Evolutionary conservation across 495 filamentous ascomycete species (phyloP), one percentile per base, ranked within the genome.

Genomic region (Neurospora pannonica): DNA sequence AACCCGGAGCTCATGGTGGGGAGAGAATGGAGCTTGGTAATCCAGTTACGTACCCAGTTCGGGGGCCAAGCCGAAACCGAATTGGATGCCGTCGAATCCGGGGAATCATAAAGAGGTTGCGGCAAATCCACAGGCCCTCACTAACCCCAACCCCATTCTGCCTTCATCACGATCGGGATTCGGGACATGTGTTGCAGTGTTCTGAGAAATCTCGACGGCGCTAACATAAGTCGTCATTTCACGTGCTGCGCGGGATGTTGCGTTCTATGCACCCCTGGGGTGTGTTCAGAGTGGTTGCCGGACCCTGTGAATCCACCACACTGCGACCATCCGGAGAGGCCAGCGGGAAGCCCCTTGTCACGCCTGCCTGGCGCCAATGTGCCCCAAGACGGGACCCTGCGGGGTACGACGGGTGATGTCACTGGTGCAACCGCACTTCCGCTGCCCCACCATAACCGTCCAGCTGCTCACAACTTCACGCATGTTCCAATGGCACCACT

Each of bases 181-280:
- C 28, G 24, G 54, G 54, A 19, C 54, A 67, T 34, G n/a, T 67
- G 28, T 67, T 67, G 54, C 54, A 67, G 54, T 67, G 28, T 34
- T 34, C 24, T 67, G 6, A 36, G 28, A 67, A 67, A 67, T 67
- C 28, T 67, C 28, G 54, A 34, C 54, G 54, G 28, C 54, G 54
- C 54, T 67, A 67, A 19, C 28, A 67, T 9, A 67, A 67, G 28
- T 75, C 80, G 79, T 76, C 79, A 80, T 81, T 80, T 81, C 80
- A 81, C 80, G 80, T 81, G 80, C 62, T 67, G 28, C 54, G 54
- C 54, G 54, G 54, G 28, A 67, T 34, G 54, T 67, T 67, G 11
- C 15, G 28, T 0, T 3, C 4, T 9, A 34, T 15, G 13, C 54
- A 67, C 54, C 54, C 54, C 28, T 6, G 15, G 54, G 54, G 54